Evolutionary conservation across 176 grass and related monocot species (phyloP), one percentile per base, ranked within the genome.

Genomic region (Bolboschoenus planiculmis): DNA sequence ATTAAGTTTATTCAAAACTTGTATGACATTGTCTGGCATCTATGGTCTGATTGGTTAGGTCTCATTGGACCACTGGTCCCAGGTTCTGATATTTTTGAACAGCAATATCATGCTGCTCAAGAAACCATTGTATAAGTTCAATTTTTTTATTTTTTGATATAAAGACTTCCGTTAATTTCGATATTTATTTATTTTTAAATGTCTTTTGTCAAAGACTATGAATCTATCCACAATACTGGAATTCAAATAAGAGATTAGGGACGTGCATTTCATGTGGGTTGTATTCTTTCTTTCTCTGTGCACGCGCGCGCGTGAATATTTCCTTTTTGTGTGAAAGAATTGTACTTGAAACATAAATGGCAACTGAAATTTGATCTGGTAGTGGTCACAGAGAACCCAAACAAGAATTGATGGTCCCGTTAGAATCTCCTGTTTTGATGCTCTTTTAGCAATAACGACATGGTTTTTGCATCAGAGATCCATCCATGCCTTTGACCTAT

Each of bases 401-500:
- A 59, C 5, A 33, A 51, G 24, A 29, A 50, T 26, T 24, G 14
- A 62, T 82, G 33, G 58, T 82, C 56, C 80, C n/a, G 4, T 82
- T 64, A 65, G 80, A 82, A 82, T 50, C 80, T 66, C 80, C 24
- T 65, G 47, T 50, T 61, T 14, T 26, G 18, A 82, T 82, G n/a
- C n/a, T 62, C 26, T 30, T 60, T 24, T 71, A 26, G 5, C 21
- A 29, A 27, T 7, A 80, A 80, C 59, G 18, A 36, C 18, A 80
- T 81, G 56, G 31, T 63, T 81, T 47, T 43, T 50, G 55, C 57
- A 82, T 82, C 31, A 60, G 50, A 65, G 80, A 82, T 82, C 80
- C 42, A 82, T 82, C 80, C 42, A 82, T 13, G 39, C 24, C 11
- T 82, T 82, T 63, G 60, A 65, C 80, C 58, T 63, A 48, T 82